phyloP scores from a whole-genome alignment of 768 basidiomycete genomes.

The Lactarius hatsudake region DNA sequence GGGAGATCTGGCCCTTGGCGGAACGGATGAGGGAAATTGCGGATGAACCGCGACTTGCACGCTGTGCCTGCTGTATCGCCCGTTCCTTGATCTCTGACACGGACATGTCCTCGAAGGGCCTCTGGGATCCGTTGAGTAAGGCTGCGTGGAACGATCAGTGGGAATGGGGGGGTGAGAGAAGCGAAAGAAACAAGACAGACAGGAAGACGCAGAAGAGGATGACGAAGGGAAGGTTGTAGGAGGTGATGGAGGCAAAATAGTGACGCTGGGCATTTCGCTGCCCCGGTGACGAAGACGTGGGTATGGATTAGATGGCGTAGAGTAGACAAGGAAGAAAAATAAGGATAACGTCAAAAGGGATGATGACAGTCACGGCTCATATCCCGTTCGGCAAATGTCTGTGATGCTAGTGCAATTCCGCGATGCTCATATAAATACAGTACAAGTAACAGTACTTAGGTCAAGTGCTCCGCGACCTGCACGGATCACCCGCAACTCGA shows the following conservation, averaged over 20 bases:
- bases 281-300: neutral
- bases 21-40: slow-evolving; percentile 57
- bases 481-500: neutral
- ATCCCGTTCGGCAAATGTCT: neutral
- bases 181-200: slow-evolving; percentile 30
- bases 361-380: neutral
- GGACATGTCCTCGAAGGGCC: slow-evolving; percentile 34
- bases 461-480: neutral
- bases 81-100: slow-evolving; percentile 49
- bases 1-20: slow-evolving; percentile 55
- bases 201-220: slow-evolving; percentile 31
- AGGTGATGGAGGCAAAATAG: slow-evolving; percentile 41
- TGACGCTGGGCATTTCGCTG: slow-evolving; percentile 41
- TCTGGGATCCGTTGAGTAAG: slow-evolving; percentile 29
- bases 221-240: slow-evolving; percentile 34
- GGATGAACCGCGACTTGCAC: slow-evolving; percentile 56
- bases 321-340: slow-evolving; percentile 17
- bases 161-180: slow-evolving; percentile 29
- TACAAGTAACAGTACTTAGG: too few relatives aligned
- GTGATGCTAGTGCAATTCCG: neutral
- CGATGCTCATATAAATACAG: neutral
- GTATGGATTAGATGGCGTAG: slow-evolving; percentile 16
- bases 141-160: slow-evolving; percentile 24
- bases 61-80: slow-evolving; percentile 47
- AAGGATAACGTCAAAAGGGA: slow-evolving; percentile 20